phyloP scores from a whole-genome alignment of 371 early-diverging fungal species.

The Syncephalis plumigaleata region DNA sequence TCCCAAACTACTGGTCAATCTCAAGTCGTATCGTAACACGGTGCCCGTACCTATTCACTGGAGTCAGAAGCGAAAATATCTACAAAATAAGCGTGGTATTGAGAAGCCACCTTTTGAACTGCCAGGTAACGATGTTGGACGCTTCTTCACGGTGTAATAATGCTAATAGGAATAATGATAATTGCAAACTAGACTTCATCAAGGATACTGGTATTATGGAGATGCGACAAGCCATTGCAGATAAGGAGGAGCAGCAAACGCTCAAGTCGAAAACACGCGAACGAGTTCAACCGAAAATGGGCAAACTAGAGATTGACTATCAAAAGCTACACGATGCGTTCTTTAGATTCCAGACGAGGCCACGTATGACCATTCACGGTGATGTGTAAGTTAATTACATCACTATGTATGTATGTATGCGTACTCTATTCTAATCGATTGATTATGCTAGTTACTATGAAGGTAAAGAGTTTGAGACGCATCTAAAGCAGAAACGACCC shows the following conservation, averaged over 20 bases:
- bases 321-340: conserved; percentile 95
- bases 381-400: conserved; percentile 45
- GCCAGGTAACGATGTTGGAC: conserved; percentile 50
- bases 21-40: conserved; percentile 81
- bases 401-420: background rate
- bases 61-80: conserved; percentile 89
- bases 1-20: conserved; percentile 71
- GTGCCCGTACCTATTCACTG: conserved; percentile 96
- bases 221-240: conserved; percentile 76
- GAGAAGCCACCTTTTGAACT: conserved; percentile 91
- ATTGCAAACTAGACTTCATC: conserved; percentile 57
- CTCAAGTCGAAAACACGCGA: conserved; percentile 79
- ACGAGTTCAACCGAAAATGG: conserved; percentile 87
- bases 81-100: conserved; percentile 88
- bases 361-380: conserved; percentile 67
- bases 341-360: conserved; percentile 85
- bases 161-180: background rate
- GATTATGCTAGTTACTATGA: conserved; percentile 73
- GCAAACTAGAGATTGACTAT: conserved; percentile 89
- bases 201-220: conserved; percentile 95
- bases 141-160: too few relatives aligned
- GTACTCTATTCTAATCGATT: conserved; percentile 3
- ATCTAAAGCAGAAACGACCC: conserved; percentile 73
- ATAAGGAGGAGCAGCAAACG: conserved; percentile 63
- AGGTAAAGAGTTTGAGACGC: conserved; percentile 91